Conservation (phyloP, 129 eudicot genomes). For the Silybum marianum region DNA sequence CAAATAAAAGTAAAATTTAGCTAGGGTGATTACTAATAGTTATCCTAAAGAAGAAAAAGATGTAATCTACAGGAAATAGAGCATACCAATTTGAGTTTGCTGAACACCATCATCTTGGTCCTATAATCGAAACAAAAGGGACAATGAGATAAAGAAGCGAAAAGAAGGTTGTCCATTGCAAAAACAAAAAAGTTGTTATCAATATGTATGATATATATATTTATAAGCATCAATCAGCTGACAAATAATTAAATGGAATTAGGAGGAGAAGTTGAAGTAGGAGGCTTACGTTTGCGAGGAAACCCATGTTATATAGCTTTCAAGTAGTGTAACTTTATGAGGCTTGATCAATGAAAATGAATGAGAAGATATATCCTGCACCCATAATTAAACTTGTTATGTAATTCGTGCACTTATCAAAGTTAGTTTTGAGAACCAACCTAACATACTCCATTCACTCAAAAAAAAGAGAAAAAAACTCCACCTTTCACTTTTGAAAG, state of each 20-base stretch:
- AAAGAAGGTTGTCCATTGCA: not conserved
- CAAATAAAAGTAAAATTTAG: constrained; percentile 13
- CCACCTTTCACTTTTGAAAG: not conserved
- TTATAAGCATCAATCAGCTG: not conserved
- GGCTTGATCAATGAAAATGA: constrained; percentile 17
- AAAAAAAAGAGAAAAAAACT: not conserved
- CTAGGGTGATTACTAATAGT: not conserved
- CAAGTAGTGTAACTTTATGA: constrained; percentile 25
- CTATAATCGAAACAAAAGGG: constrained; percentile 36
- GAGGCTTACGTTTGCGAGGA: constrained; percentile 45
- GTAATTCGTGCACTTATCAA: not conserved
- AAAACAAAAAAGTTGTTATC: not conserved
- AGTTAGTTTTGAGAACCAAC: not conserved
- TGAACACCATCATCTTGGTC: constrained; percentile 43
- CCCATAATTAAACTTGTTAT: constrained; percentile 15
- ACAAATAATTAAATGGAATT: not conserved
- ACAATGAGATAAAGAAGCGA: constrained; percentile 20
- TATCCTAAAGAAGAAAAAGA: not conserved
- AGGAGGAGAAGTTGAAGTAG: not conserved
- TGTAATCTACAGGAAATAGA: constrained; percentile 5
- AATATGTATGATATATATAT: not conserved
- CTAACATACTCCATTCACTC: not conserved
- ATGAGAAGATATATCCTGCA: constrained; percentile 36
- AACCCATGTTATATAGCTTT: constrained; percentile 46
- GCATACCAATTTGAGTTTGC: constrained; percentile 64